Percentiles rank a stretch among this genome's conserved stretches.
Conservation (phyloP, 345 rosid genomes). For the Draba incana region DNA sequence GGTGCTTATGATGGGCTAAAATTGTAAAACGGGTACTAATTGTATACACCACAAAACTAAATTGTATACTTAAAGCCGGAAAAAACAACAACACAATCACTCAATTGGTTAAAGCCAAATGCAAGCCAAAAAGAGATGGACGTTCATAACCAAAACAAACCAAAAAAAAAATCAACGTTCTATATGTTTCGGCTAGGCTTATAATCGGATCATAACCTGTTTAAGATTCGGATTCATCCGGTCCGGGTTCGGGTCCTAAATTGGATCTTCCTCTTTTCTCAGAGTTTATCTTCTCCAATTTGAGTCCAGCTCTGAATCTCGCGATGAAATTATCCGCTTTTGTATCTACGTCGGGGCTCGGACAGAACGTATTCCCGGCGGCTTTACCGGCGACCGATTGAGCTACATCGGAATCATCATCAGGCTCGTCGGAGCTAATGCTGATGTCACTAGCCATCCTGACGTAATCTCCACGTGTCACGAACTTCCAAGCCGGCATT, state of each 20-base stretch:
- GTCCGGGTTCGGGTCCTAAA: slow-evolving; percentile 56
- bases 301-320: slow-evolving; percentile 75
- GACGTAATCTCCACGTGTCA: slow-evolving; percentile 66
- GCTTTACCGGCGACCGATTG: slow-evolving; percentile 17
- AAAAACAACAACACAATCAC: not conserved
- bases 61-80: no score
- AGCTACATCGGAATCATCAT: slow-evolving; percentile 44
- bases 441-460: slow-evolving; percentile 62
- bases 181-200: not conserved
- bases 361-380: slow-evolving; percentile 51
- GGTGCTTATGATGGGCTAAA: no score
- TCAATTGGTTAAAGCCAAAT: not conserved
- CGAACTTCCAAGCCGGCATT: slow-evolving; percentile 63
- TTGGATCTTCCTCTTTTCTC: slow-evolving; percentile 57
- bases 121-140: not conserved
- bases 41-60: no score
- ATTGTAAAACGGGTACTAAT: no score
- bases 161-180: not conserved
- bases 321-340: slow-evolving; percentile 88
- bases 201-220: not conserved
- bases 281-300: slow-evolving; percentile 73
- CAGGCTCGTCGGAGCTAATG: slow-evolving; percentile 61
- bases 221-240: slow-evolving; percentile 21
- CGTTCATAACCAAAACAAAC: no score
- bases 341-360: slow-evolving; percentile 86